A percentile compares a stretch with the other conserved stretches of the same genome.
These are phyloP conservation scores for Coelastrella sp. DNA, from an alignment of 139 green algal genomes.

Conservation along the genomic window DNA sequence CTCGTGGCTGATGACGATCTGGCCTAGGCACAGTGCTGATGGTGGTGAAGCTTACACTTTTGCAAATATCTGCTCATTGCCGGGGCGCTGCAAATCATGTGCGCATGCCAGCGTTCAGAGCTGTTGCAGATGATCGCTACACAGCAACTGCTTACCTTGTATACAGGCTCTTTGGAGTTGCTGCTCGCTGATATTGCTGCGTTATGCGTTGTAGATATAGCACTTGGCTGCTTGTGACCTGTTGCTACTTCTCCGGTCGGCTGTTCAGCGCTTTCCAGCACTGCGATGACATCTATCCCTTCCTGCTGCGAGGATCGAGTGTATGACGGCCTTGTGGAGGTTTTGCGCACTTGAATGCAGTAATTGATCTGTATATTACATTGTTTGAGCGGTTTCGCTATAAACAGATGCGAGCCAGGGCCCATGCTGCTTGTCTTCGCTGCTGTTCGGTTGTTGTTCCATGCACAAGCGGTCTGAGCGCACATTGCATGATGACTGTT, in stretches of 20 bases:
- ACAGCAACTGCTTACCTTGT: constrained; percentile 12
- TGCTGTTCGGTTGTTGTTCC: no score
- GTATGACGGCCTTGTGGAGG: no score
- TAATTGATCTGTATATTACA: no score
- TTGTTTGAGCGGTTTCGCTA: no score
- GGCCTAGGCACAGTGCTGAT: no score
- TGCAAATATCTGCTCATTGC: not conserved
- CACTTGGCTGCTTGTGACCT: not conserved
- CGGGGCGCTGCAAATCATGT: not conserved
- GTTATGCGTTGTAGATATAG: not conserved
- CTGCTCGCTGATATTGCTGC: not conserved
- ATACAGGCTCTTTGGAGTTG: constrained; percentile 7
- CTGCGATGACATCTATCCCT: constrained; percentile 1
- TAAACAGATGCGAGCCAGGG: no score
- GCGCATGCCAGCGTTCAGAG: not conserved
- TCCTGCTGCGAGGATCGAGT: not conserved
- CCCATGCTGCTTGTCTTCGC: no score
- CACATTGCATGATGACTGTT: no score
- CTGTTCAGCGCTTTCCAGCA: not conserved
- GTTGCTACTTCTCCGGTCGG: not conserved
- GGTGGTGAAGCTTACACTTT: not conserved
- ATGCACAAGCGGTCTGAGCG: no score
- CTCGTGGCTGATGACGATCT: no score
- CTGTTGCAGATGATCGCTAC: not conserved
- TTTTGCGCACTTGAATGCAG: no score